Conservation (phyloP, 345 rosid species). For the Microthlaspi erraticum region DNA sequence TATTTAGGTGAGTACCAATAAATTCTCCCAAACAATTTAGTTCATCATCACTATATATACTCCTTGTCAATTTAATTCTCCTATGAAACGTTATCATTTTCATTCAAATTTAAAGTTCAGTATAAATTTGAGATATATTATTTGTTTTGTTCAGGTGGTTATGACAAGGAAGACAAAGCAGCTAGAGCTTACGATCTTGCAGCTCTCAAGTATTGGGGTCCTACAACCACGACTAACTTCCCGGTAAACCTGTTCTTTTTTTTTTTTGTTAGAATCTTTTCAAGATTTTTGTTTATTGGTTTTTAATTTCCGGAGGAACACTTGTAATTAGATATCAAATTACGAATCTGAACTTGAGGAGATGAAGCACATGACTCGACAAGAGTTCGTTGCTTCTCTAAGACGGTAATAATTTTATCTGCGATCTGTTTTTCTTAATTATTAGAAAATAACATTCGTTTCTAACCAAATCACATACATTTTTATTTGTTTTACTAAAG, state of each 20-base stretch:
- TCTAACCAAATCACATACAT: background rate
- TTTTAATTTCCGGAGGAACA: background rate
- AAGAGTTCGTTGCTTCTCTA: constrained; percentile 94
- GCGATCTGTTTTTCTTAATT: background rate
- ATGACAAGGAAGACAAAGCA: constrained; percentile 94
- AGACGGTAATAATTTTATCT: constrained; percentile 57
- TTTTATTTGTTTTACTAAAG: constrained; percentile 41
- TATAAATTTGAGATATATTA: background rate
- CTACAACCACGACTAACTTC: constrained; percentile 87
- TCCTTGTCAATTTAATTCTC: constrained; percentile 2
- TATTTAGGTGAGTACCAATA: constrained; percentile 73
- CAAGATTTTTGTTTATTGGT: background rate
- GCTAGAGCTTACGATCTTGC: constrained; percentile 97
- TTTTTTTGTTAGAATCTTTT: background rate
- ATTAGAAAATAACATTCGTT: background rate
- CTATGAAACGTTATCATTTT: constrained; percentile 15
- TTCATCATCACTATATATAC: background rate
- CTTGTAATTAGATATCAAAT: constrained; percentile 56
- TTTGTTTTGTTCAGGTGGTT: constrained; percentile 66
- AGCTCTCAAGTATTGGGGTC: constrained; percentile 99
- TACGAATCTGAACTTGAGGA: constrained; percentile 88
- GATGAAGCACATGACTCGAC: constrained; percentile 93
- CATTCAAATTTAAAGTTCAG: background rate
- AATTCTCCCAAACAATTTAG: constrained; percentile 16
- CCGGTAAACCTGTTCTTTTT: constrained; percentile 50